Conservation (phyloP, 352 stramenopile species). For the Phytophthora agathidicida region DNA sequence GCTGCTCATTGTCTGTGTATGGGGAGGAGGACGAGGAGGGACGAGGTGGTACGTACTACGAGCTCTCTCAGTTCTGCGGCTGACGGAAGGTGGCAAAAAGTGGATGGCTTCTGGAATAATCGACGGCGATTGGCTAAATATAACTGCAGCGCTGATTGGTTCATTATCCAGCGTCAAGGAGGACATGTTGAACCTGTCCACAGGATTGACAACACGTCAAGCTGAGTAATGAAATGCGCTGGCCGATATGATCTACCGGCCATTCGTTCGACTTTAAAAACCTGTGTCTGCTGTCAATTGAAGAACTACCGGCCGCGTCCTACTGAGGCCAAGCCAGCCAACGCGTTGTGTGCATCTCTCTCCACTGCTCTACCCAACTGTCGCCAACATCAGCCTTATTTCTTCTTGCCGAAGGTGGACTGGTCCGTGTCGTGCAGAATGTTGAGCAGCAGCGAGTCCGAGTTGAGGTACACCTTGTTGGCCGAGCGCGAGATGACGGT, state of each 20-base stretch:
- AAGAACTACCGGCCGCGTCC: conserved; percentile 16
- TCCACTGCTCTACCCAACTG: neutral
- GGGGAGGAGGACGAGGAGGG: conserved; percentile 2
- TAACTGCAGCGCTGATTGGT: no score
- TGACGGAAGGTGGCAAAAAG: no score
- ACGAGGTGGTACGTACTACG: neutral
- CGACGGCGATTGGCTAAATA: no score
- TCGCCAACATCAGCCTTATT: conserved; percentile 27
- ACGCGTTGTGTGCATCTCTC: no score
- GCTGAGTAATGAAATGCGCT: neutral
- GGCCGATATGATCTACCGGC: conserved; percentile 1
- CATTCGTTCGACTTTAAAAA: conserved; percentile 22
- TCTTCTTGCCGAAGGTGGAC: conserved; percentile 51
- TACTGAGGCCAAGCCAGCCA: conserved; percentile 14
- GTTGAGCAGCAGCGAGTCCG: conserved; percentile 98
- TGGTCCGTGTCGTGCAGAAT: conserved; percentile 83
- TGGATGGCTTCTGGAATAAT: no score
- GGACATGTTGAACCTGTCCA: no score
- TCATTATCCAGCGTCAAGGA: no score
- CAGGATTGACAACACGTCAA: no score
- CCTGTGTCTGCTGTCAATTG: conserved; percentile 4
- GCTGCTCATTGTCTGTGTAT: conserved; percentile 38
- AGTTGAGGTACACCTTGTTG: conserved; percentile 99
- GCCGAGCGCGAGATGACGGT: conserved; percentile 94
- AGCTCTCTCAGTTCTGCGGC: conserved; percentile 21